Evolutionary conservation across 495 filamentous ascomycete genomes (phyloP), one percentile per base, ranked within the genome.

Genomic region (Hypoxylon fuscum): DNA sequence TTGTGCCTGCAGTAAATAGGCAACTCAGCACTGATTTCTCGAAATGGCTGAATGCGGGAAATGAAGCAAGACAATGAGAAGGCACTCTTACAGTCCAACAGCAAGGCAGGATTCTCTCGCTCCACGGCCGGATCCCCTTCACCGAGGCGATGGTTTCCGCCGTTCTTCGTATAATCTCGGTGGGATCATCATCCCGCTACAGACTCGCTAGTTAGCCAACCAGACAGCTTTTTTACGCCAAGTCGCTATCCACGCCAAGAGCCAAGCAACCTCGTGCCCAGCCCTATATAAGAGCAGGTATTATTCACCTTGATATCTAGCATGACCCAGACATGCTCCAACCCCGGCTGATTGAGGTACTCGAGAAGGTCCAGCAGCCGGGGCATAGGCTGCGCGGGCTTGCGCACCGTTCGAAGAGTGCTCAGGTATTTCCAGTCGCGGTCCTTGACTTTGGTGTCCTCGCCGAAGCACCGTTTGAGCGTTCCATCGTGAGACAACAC

Each of bases 281-380:
- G n/a, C n/a, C n/a, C n/a, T n/a, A n/a, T n/a, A n/a, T n/a, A n/a
- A n/a, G n/a, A n/a, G 2, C 46, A 38, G 3, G 14, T 8, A 4
- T 8, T 27, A 29, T 25, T 2, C 17, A 91, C 87, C 75, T 98
- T 98, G 67, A 98, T 90, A 70, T 98, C 94, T 0, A 98, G 79
- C 38, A 98, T 72, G 2, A 93, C 46, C 93, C 94, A 97, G 3
- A 92, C 76, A 35, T 88, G 67, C 62, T 90, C 85, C 8, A 78
- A 49, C 1, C 68, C 81, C 0, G 87, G 86, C 25, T 81, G 68
- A 12, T 83, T 80, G 29, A 98, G 70, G 54, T 87, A 94, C 38
- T 84, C 77, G 1, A 97, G 77, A 35, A 97, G 75, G 61, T 97
- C 94, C n/a, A 70, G 48, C 14, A 98, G 75, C 1, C 89, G 79